Percentiles rank a stretch among this genome's conserved stretches.
phyloP scores from a whole-genome alignment of 2,329 filamentous ascomycete species.

The Fusarium nisikadoi region DNA sequence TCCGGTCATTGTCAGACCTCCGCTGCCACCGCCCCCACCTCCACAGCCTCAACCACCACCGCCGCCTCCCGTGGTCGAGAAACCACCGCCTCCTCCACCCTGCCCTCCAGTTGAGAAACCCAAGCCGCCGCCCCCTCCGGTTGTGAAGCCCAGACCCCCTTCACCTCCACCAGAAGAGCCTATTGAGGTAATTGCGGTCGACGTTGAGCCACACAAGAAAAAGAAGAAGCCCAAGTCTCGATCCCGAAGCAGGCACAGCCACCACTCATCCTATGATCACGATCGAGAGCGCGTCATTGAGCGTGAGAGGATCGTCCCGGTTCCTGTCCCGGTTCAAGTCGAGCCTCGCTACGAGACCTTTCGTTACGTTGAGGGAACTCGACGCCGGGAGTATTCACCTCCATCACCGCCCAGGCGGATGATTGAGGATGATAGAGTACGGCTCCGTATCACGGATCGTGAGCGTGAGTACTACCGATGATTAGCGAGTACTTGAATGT shows the following conservation, averaged over 20 bases:
- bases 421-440: conserved; percentile 46
- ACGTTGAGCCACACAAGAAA: conserved; percentile 47
- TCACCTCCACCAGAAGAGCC: conserved; percentile 45
- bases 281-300: conserved; percentile 63
- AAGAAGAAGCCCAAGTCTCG: conserved; percentile 46
- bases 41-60: conserved; percentile 33
- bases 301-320: conserved; percentile 60
- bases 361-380: conserved; percentile 63
- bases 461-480: conserved; percentile 47
- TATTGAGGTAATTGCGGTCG: conserved; percentile 54
- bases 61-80: conserved; percentile 26
- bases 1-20: conserved; percentile 29
- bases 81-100: conserved; percentile 38
- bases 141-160: conserved; percentile 39
- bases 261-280: conserved; percentile 40
- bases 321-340: conserved; percentile 54
- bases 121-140: conserved; percentile 39
- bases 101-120: conserved; percentile 22
- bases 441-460: conserved; percentile 51
- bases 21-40: conserved; percentile 40
- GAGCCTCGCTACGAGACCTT: conserved; percentile 59
- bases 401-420: conserved; percentile 48
- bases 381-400: conserved; percentile 46
- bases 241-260: conserved; percentile 46
- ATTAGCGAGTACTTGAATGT: neutral